phyloP scores from a whole-genome alignment of 2,329 filamentous ascomycete genomes.

The Claviceps citrina region DNA sequence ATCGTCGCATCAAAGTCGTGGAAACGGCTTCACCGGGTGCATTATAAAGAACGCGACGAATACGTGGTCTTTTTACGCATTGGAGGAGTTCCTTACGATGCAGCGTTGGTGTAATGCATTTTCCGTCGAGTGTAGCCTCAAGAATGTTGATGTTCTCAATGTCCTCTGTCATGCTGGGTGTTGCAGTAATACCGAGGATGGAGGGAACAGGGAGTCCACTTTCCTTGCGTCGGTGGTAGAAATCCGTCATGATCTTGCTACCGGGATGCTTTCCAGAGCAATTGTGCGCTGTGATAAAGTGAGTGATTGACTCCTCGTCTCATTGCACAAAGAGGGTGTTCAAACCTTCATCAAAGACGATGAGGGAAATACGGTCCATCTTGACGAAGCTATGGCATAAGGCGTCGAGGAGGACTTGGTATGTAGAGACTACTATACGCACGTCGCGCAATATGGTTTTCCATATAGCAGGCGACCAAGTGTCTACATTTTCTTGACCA shows the following conservation, averaged over 20 bases:
- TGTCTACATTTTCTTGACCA: constrained; percentile 53
- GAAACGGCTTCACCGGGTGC: constrained; percentile 4
- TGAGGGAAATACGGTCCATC: constrained; percentile 45
- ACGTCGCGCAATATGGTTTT: constrained; percentile 46
- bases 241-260: constrained; percentile 55
- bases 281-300: constrained; percentile 47
- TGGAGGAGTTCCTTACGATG: constrained; percentile 56
- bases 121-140: constrained; percentile 54
- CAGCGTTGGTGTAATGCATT: constrained; percentile 50
- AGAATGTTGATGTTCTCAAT: constrained; percentile 41
- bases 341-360: constrained; percentile 73
- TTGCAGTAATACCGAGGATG: constrained; percentile 69
- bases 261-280: constrained; percentile 49
- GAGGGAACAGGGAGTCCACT: constrained; percentile 34
- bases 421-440: constrained; percentile 62
- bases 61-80: constrained; percentile 49
- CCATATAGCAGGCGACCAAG: constrained; percentile 60
- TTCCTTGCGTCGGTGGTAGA: constrained; percentile 42
- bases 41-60: constrained; percentile 25
- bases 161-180: constrained; percentile 50
- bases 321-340: not conserved
- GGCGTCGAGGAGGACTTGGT: constrained; percentile 59
- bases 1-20: constrained; percentile 25
- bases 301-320: not conserved
- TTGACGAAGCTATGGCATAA: constrained; percentile 58